Evolutionary conservation across 257 asterid species (phyloP).

Genomic region (Eucommia ulmoides): DNA sequence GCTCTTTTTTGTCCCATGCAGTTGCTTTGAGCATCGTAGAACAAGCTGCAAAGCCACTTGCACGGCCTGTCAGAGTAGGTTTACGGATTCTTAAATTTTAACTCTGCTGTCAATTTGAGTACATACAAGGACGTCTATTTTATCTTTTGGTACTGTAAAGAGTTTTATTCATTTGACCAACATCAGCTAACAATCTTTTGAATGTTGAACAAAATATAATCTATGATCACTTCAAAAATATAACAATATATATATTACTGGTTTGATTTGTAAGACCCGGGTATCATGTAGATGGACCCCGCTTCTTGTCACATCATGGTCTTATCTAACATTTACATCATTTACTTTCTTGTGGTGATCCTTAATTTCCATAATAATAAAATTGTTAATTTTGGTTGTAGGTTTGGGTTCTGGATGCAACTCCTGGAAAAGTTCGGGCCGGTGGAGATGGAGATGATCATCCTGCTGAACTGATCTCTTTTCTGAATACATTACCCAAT

Average conservation of each 20-base stretch:
- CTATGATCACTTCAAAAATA: not conserved
- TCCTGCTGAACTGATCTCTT: constrained; percentile 88
- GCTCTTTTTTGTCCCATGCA: constrained; percentile 22
- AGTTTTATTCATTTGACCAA: too few relatives aligned
- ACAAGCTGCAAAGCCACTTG: constrained; percentile 93
- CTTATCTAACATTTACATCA: not conserved
- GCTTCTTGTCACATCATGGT: too few relatives aligned
- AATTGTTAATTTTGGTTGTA: constrained; percentile 15
- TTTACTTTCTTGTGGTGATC: not conserved
- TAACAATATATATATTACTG: not conserved
- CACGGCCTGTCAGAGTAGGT: constrained; percentile 95
- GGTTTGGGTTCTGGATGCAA: constrained; percentile 96
- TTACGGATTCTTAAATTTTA: too few relatives aligned
- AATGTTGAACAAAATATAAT: not conserved
- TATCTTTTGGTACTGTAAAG: not conserved
- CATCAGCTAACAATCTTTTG: not conserved
- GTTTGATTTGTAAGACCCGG: not conserved
- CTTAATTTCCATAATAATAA: not conserved
- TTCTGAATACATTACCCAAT: constrained; percentile 49
- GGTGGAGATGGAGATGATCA: constrained; percentile 97
- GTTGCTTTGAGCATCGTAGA: constrained; percentile 98
- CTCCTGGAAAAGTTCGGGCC: constrained; percentile 94
- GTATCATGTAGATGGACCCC: too few relatives aligned
- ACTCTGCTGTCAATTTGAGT: too few relatives aligned
- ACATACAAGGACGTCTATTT: not conserved